Base-by-base conservation (phyloP, 2,329 filamentous ascomycete species). In the Diaporthe australafricana region DNA sequence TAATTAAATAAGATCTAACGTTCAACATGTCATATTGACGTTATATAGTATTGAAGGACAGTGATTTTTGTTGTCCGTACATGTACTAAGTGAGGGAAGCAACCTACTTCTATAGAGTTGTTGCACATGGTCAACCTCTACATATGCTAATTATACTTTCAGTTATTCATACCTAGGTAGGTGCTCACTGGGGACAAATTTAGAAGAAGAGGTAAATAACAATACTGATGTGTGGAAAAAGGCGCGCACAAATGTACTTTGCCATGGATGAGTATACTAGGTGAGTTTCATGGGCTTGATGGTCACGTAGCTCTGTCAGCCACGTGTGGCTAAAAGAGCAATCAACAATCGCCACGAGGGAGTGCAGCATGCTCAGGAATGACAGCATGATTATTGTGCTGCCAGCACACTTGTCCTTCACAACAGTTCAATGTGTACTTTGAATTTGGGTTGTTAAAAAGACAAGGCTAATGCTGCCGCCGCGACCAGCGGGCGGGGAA, bases 401-500 rank as follows among this genome's bases (percentile, higher is more conserved):
- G n/a, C 60, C 35, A 27, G 35, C 22, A 48, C 8, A 22, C 55
- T n/a, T 27, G 27, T 20, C 12, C 25, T 48, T 30, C 32, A 63
- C 42, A 63, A 38, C 27, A 12, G 7, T 48, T 35, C 27, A 35
- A 48, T 63, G 27, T 63, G 4, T 38, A 35, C 11, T 63, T 63
- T 48, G 27, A 48, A 63, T 11, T 35, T n/a, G 42, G 27, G 42
- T 35, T 63, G 42, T 48, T 11, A 32, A n/a, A 63, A 48, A 20
- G 4, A 20, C 48, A 48, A 63, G 60, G 60, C 60, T 63, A 48
- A 63, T 63, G 60, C 60, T 63, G 57, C 57, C 40, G 60, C 60
- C 60, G 27, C 60, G 60, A 63, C 60, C 60, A 63, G 60, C 60
- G 60, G 42, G 60, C 60, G 42, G 45, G 16, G 17, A 48, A 63